Evolutionary conservation across 2,329 filamentous ascomycete species (phyloP), one percentile per base, ranked within the genome.

Genomic region (Ophiosphaerella herpotricha): DNA sequence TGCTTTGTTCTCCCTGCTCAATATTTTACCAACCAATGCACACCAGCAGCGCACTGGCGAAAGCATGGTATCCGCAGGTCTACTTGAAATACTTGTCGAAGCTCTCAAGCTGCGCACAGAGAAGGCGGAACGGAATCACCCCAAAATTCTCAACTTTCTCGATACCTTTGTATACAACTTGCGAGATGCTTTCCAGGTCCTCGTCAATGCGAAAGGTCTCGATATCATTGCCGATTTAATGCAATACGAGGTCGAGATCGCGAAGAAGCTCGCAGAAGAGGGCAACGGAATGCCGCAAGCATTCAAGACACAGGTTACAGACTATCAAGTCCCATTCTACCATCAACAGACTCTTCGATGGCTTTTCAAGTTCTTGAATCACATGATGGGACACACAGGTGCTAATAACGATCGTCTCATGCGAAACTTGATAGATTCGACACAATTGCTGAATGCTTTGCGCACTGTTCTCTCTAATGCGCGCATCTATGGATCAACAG

Each of bases 341-440:
- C 89, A 96, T 61, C 94, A 97, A 70, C 91, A 96, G 71, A 93
- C 91, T 14, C 80, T 99, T 26, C 92, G 95, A 66, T 95, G 90
- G 85, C 80, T 97, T 38, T 88, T 99, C 73, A 97, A 96, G 72
- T 96, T 97, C 68, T 88, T 96, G 55, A 92, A 96, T 62, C 92
- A 97, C 70, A 88, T 97, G 77, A 96, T 97, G 87, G 78, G 88
- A 75, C 73, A 95, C 81, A 81, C 87, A 78, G 71, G 89, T 47
- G 90, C 89, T 50, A 94, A 92, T 50, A 93, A 92, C 48, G 94
- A 97, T 69, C 88, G 94, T 32, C 79, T 97, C 5, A 79, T 99
- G 61, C 85, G 95, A 46, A 99, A 97, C 67, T 77, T 99, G 51
- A 95, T 97, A 40, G 95, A 99, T 72, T 96, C 94, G 38, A 89